Evolutionary conservation across 2,329 filamentous ascomycete species (phyloP).

Genomic region (Colletotrichum sp.): DNA sequence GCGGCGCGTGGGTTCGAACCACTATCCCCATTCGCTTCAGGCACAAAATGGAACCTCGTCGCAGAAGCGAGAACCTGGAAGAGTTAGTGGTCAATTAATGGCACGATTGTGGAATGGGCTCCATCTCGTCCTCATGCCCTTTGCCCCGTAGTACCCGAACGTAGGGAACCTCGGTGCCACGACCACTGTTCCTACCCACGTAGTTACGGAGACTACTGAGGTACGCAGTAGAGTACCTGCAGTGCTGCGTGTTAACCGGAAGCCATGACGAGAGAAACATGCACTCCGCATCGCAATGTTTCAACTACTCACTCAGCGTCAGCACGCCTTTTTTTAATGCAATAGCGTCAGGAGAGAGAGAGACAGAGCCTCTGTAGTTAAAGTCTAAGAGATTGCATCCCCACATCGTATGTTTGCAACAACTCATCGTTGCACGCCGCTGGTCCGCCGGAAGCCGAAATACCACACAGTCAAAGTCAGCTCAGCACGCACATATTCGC

Average conservation of each 20-base stretch:
- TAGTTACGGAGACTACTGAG: not conserved
- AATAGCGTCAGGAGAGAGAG: not conserved
- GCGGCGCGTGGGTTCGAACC: not conserved
- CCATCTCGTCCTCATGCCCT: not conserved
- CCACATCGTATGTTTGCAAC: not conserved
- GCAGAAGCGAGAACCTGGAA: not conserved
- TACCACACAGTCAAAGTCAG: not conserved
- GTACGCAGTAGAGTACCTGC: not conserved
- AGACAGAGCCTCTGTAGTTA: not conserved
- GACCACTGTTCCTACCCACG: not conserved
- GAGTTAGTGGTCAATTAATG: not conserved
- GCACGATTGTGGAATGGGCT: slow-evolving; percentile 2
- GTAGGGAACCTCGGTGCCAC: not conserved
- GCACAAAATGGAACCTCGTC: not conserved
- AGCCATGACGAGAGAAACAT: not conserved
- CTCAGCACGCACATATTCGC: not conserved
- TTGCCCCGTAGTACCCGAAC: not conserved
- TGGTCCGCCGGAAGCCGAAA: not conserved
- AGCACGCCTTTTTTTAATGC: not conserved
- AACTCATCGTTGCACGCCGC: not conserved
- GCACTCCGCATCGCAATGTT: slow-evolving; percentile 3
- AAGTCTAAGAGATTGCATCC: not conserved
- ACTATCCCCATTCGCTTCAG: not conserved
- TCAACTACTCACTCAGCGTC: not conserved
- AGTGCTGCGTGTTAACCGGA: not conserved